These are phyloP conservation scores for Mycena amicta DNA, from an alignment of 768 basidiomycete species.

Conservation along the genomic window DNA sequence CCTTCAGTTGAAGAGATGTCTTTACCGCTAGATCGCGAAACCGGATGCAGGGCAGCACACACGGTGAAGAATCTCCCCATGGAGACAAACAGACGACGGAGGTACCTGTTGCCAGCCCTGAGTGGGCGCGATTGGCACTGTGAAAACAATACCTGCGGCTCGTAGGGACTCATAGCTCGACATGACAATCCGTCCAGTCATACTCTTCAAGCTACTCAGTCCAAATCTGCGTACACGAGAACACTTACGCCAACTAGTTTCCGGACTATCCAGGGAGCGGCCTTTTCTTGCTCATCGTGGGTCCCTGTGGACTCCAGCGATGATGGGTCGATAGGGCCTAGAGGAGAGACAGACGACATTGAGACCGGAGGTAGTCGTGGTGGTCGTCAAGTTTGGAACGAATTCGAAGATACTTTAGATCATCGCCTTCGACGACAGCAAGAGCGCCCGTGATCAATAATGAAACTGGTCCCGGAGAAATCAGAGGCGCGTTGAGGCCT, in stretches of 20 bases:
- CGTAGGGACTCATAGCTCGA: conserved; percentile 65
- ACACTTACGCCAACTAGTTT: conserved; percentile 59
- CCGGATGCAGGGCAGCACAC: conserved; percentile 64
- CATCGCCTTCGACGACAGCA: no score
- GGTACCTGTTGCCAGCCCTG: conserved; percentile 38
- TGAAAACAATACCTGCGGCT: conserved; percentile 36
- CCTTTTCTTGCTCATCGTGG: conserved; percentile 52
- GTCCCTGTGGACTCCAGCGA: conserved; percentile 37
- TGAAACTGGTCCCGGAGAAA: conserved; percentile 14
- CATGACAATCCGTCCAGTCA: conserved; percentile 64
- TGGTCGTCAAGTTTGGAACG: no score
- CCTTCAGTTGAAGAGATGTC: no score
- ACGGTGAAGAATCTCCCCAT: conserved; percentile 68
- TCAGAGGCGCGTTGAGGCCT: conserved; percentile 61
- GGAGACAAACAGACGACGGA: conserved; percentile 64
- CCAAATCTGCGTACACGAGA: conserved; percentile 1
- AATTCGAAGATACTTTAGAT: no score
- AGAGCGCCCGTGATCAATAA: conserved; percentile 19
- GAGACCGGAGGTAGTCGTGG: background rate
- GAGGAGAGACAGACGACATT: conserved; percentile 20
- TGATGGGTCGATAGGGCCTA: conserved; percentile 53
- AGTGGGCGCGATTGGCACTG: background rate
- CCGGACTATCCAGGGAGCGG: conserved; percentile 63
- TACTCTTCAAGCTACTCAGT: no score
- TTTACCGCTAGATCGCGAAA: conserved; percentile 63